A percentile compares a stretch with the other conserved stretches of the same genome.
These are phyloP conservation scores for Fistulifera solaris DNA, from an alignment of 108 stramenopile species.

Conservation along the genomic window DNA sequence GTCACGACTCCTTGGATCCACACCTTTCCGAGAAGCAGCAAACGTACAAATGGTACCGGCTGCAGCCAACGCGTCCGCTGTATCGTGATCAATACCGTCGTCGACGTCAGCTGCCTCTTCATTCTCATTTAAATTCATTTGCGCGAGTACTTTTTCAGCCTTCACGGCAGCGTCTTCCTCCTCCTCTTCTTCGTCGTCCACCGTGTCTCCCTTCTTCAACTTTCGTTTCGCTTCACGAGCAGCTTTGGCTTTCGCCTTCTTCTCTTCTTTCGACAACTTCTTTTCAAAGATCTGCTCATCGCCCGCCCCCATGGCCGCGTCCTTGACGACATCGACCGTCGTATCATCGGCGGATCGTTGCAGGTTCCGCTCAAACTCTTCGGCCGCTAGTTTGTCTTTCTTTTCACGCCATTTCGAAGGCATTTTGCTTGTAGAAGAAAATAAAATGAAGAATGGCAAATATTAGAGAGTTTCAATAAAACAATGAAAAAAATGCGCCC, in stretches of 20 bases:
- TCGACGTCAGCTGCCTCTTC: slow-evolving; percentile 16
- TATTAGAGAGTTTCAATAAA: too few relatives aligned
- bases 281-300: slow-evolving; percentile 69
- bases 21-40: slow-evolving; percentile 51
- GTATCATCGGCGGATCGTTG: slow-evolving; percentile 15
- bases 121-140: slow-evolving; percentile 11
- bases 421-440: slow-evolving; percentile 14
- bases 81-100: slow-evolving; percentile 50
- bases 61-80: slow-evolving; percentile 62
- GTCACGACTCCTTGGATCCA: slow-evolving; percentile 82
- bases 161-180: slow-evolving; percentile 18
- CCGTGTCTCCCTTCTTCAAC: slow-evolving; percentile 40
- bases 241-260: slow-evolving; percentile 76
- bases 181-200: slow-evolving; percentile 37
- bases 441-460: too few relatives aligned
- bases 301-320: slow-evolving; percentile 74
- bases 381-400: slow-evolving; percentile 50
- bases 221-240: slow-evolving; percentile 65
- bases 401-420: slow-evolving; percentile 70
- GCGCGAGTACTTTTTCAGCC: slow-evolving; percentile 13
- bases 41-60: slow-evolving; percentile 83
- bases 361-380: slow-evolving; percentile 50
- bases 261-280: slow-evolving; percentile 80
- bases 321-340: slow-evolving; percentile 27
- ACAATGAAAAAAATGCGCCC: too few relatives aligned